Base-by-base conservation (phyloP, 2,329 filamentous ascomycete genomes). In the Neocucurbitaria cava region DNA sequence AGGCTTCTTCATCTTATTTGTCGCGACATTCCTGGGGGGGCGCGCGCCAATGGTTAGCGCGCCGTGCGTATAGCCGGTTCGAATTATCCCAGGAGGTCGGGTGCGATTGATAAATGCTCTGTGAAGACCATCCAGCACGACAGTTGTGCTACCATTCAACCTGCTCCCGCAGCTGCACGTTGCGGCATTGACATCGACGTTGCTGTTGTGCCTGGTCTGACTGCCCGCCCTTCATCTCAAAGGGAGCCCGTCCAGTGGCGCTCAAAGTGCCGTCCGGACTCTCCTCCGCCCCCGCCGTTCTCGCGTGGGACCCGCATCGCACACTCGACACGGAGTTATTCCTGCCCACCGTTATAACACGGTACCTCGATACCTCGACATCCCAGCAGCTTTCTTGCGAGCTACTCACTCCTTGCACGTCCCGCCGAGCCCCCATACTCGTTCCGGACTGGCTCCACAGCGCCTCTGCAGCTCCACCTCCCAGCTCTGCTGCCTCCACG, bases 401-500 rank as follows among this genome's bases (percentile, higher is more conserved):
- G 42, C 42, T 38, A 46, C 31, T n/a, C 47, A 30, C 59, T 56
- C 64, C 60, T 66, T 62, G 61, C 62, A 59, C 57, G 46, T 52
- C 41, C 42, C 49, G 64, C 62, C 64, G 55, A 67, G 63, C 43
- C 49, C 36, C 56, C 64, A 67, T 62, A 58, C 66, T 58, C n/a
- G 46, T 57, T 66, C 52, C 52, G 53, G 61, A 46, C 61, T 65
- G 58, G 62, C 46, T 42, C 36, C 43, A 51, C 28, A 62, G 58
- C 57, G 50, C 49, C 39, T 56, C 48, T 49, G 49, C 54, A 39
- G 45, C 45, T 40, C 44, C 53, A 51, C 52, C 64, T 63, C 66
- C 50, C 54, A 65, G 64, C 58, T 65, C 58, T 64, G 62, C 65
- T 66, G 65, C 66, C 62, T 68, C 58, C 61, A 61, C 60, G 39